A percentile compares a stretch with the other conserved stretches of the same genome.
Conservation (phyloP, 2,329 filamentous ascomycete species). For the Phaeosphaeriaceae sp. region DNA sequence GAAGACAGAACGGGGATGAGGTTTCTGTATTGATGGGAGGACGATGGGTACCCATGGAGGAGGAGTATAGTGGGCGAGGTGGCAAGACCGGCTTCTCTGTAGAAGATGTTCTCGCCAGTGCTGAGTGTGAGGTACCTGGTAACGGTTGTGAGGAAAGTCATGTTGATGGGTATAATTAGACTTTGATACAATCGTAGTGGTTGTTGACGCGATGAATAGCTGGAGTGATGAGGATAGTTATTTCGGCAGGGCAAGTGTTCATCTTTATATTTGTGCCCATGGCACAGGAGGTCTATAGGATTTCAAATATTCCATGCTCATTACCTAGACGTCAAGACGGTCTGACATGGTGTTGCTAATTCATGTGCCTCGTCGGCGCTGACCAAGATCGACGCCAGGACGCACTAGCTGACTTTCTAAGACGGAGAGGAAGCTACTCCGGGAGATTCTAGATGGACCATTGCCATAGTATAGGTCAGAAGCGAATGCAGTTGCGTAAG, state of each 20-base stretch:
- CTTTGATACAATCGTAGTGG: neutral
- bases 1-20: constrained; percentile 54
- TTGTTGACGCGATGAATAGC: neutral
- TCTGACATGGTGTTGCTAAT: neutral
- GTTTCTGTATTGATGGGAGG: constrained; percentile 55
- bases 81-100: constrained; percentile 44
- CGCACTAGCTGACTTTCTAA: neutral
- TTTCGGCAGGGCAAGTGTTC: neutral
- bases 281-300: neutral
- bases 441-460: neutral
- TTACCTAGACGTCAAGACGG: neutral
- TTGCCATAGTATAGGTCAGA: neutral
- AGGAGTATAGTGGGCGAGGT: constrained; percentile 52
- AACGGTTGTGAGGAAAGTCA: constrained; percentile 22
- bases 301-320: neutral
- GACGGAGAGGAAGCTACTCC: neutral
- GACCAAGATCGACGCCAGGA: neutral
- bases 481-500: neutral
- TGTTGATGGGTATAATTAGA: neutral
- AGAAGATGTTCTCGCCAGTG: constrained; percentile 47
- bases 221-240: neutral
- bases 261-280: neutral
- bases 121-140: constrained; percentile 25
- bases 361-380: neutral
- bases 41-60: constrained; percentile 57